Evolutionary conservation across 441 rosid genomes (phyloP).

Genomic region (Erodium moschatum): DNA sequence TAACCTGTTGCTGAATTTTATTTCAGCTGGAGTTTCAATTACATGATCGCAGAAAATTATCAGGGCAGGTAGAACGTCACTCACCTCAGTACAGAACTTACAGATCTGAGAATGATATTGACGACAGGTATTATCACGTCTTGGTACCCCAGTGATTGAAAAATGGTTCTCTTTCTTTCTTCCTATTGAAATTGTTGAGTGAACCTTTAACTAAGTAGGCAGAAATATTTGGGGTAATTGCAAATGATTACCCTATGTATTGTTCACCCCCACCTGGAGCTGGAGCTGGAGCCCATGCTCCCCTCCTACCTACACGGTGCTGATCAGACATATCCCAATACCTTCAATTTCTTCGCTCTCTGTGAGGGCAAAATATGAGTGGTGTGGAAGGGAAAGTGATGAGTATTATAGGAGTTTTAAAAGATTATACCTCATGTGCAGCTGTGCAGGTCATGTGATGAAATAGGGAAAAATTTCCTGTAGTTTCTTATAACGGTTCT

Average conservation of each 20-base stretch:
- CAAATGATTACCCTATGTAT: background rate
- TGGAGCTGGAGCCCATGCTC: too few relatives aligned
- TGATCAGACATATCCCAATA: too few relatives aligned
- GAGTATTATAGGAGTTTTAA: too few relatives aligned
- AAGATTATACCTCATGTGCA: too few relatives aligned
- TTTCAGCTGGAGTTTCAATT: constrained; percentile 51
- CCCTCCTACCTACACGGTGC: too few relatives aligned
- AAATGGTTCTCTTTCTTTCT: background rate
- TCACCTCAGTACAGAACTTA: constrained; percentile 22
- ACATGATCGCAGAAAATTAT: constrained; percentile 61
- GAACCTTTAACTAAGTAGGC: background rate
- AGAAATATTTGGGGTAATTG: background rate
- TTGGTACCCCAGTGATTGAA: background rate
- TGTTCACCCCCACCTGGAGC: too few relatives aligned
- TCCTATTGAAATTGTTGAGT: background rate
- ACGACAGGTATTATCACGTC: background rate
- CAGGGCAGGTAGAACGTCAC: constrained; percentile 47
- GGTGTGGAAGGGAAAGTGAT: too few relatives aligned
- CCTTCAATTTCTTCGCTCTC: too few relatives aligned
- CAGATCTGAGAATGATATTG: constrained; percentile 25
- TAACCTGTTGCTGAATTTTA: background rate
- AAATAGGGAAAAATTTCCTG: too few relatives aligned
- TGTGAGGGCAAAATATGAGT: too few relatives aligned
- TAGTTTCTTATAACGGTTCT: too few relatives aligned
- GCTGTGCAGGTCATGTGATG: too few relatives aligned